These are phyloP conservation scores for Gardenia jasminoides DNA, from an alignment of 257 asterid genomes.

Conservation along the genomic window DNA sequence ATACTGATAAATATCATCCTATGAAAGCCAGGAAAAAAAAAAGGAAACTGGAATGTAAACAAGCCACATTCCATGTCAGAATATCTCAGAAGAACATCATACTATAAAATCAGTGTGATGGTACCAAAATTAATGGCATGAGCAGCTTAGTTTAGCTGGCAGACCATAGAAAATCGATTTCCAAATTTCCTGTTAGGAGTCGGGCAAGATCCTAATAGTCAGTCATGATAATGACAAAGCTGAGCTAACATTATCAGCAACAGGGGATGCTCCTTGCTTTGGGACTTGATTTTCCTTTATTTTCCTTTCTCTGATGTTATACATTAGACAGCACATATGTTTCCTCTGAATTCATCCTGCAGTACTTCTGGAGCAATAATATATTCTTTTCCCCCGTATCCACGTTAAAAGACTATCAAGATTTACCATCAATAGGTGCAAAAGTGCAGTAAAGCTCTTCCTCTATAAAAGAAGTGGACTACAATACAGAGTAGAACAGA, in stretches of 20 bases:
- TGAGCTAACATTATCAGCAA: background rate
- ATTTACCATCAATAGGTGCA: background rate
- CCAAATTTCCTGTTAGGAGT: background rate
- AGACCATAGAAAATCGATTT: background rate
- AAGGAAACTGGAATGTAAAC: background rate
- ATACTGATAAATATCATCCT: too few species aligned
- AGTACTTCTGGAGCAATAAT: background rate
- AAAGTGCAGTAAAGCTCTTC: background rate
- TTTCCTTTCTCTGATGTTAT: background rate
- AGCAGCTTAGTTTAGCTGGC: background rate
- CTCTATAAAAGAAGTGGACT: background rate
- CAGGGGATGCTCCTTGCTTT: background rate
- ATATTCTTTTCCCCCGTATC: background rate
- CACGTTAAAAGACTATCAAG: background rate
- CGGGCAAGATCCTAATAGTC: background rate
- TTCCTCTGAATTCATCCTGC: background rate
- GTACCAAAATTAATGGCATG: background rate
- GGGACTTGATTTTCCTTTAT: background rate
- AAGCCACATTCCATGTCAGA: background rate
- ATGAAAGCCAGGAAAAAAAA: background rate
- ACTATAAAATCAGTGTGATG: background rate
- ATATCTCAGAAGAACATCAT: background rate
- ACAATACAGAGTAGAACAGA: background rate
- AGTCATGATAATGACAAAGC: background rate
- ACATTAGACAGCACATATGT: background rate